phyloP scores from a whole-genome alignment of 73 alveolate species.

The Paramecium bursaria region DNA sequence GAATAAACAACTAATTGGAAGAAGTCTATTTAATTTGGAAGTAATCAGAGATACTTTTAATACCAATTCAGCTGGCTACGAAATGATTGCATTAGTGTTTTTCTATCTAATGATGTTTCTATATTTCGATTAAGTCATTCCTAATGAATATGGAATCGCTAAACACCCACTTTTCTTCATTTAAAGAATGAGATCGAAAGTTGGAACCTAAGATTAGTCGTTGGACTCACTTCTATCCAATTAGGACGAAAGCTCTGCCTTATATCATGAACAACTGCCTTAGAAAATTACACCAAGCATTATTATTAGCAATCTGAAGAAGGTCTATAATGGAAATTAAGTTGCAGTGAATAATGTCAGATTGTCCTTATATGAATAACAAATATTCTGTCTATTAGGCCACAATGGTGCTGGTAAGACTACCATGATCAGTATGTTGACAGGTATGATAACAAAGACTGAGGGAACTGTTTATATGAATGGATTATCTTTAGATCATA shows the following conservation, averaged over 20 bases:
- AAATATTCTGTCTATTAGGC: conserved; percentile 70
- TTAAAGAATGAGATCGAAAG: not conserved
- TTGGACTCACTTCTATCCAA: not conserved
- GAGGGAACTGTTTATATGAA: conserved; percentile 72
- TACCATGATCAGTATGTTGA: conserved; percentile 68
- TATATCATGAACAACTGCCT: conserved; percentile 52
- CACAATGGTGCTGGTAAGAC: conserved; percentile 82
- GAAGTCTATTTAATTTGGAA: conserved; percentile 22
- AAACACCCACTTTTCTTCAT: conserved; percentile 76
- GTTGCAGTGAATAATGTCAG: conserved; percentile 62
- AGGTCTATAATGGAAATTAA: conserved; percentile 35
- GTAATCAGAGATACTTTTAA: conserved; percentile 49
- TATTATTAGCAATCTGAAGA: conserved; percentile 27
- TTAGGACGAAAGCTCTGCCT: conserved; percentile 57
- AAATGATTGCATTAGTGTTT: conserved; percentile 63
- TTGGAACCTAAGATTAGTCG: not conserved
- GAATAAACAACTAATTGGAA: not conserved
- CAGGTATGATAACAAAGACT: conserved; percentile 73
- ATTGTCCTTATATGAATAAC: conserved; percentile 53
- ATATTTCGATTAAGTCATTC: conserved; percentile 83
- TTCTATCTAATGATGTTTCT: conserved; percentile 74
- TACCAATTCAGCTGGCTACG: not conserved
- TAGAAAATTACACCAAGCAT: conserved; percentile 42
- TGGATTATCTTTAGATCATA: conserved; percentile 57
- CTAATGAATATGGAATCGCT: conserved; percentile 83